Conservation (phyloP, 164 flowering plant species). For the Vitis labrusca region DNA sequence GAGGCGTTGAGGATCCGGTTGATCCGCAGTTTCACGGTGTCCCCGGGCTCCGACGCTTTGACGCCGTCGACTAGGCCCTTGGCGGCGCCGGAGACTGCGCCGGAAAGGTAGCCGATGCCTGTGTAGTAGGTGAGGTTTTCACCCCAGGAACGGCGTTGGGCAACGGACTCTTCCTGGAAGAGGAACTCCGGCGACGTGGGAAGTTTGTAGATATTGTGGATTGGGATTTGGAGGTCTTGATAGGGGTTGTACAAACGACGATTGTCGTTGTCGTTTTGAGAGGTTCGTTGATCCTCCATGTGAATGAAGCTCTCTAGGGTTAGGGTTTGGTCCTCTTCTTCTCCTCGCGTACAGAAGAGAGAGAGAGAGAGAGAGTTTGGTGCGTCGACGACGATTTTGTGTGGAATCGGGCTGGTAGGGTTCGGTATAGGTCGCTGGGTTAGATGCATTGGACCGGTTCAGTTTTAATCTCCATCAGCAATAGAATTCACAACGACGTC, state of each 20-base stretch:
- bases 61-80: slow-evolving; percentile 58
- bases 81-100: slow-evolving; percentile 59
- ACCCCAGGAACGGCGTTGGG: slow-evolving; percentile 85
- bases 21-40: slow-evolving; percentile 67
- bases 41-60: slow-evolving; percentile 56
- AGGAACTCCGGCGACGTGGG: slow-evolving; percentile 85
- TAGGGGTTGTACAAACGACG: slow-evolving; percentile 80
- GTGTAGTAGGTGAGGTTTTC: slow-evolving; percentile 89
- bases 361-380: too few relatives aligned
- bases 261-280: not conserved
- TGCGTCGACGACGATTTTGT: too few relatives aligned
- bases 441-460: too few relatives aligned
- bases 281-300: not conserved
- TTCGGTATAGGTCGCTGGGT: too few relatives aligned
- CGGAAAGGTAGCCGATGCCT: slow-evolving; percentile 71
- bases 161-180: slow-evolving; percentile 72
- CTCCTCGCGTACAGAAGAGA: too few relatives aligned
- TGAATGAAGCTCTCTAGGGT: not conserved
- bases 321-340: not conserved
- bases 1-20: slow-evolving; percentile 73
- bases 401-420: too few relatives aligned
- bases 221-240: slow-evolving; percentile 57
- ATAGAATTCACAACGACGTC: too few relatives aligned
- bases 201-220: slow-evolving; percentile 60
- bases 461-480: too few relatives aligned